These are phyloP conservation scores for Vicia faba DNA, from an alignment of 306 rosid genomes.

Conservation along the genomic window DNA sequence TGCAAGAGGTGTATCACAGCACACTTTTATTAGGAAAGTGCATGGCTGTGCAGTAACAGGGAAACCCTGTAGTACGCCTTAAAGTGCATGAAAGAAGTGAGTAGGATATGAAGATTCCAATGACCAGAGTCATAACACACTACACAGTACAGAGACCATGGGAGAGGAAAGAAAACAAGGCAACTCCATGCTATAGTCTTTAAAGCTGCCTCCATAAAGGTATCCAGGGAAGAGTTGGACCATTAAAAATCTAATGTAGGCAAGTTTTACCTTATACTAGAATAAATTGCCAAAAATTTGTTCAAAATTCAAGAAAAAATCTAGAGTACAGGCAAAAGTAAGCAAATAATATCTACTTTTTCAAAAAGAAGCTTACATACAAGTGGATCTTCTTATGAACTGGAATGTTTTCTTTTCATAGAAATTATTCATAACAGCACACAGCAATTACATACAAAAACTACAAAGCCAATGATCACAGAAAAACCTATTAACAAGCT, in stretches of 20 bases:
- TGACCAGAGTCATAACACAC: not conserved
- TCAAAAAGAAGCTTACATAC: not conserved
- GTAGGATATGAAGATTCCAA: not conserved
- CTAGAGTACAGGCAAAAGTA: not conserved
- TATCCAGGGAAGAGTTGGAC: not conserved
- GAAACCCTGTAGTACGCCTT: no score
- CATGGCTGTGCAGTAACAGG: not conserved
- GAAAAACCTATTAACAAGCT: constrained; percentile 21
- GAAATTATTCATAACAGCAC: constrained; percentile 20
- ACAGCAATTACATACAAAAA: constrained; percentile 22
- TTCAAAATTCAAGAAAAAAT: not conserved
- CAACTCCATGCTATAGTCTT: not conserved
- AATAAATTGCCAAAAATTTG: not conserved
- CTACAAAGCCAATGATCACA: constrained; percentile 15
- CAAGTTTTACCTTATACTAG: not conserved
- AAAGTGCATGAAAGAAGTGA: not conserved
- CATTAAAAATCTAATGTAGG: not conserved
- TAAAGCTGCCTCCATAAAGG: not conserved
- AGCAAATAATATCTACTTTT: not conserved
- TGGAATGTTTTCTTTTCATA: constrained; percentile 1
- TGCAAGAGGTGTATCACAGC: not conserved
- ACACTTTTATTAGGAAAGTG: not conserved
- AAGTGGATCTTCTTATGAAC: constrained; percentile 4
- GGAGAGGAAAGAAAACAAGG: not conserved
- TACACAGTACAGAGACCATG: not conserved